Conservation (phyloP, 805 yeast genomes). For the Candida chilensis region DNA sequence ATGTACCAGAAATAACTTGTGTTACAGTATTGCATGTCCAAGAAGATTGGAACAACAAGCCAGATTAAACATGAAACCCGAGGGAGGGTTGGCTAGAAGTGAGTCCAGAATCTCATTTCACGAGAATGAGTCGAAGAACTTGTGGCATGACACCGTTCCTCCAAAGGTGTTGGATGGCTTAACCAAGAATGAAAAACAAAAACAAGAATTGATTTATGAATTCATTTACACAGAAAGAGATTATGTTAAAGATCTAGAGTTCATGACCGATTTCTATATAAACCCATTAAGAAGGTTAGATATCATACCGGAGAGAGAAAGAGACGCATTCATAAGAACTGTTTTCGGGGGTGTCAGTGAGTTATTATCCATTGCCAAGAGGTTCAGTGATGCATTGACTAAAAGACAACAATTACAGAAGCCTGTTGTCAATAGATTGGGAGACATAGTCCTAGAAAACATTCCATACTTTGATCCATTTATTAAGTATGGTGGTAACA, state of each 20-base stretch:
- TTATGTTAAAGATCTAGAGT: conserved; percentile 90
- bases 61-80: conserved; percentile 77
- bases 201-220: conserved; percentile 94
- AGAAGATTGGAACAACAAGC: conserved; percentile 94
- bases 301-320: conserved; percentile 78
- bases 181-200: conserved; percentile 77
- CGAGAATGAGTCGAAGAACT: conserved; percentile 72
- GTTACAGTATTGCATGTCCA: conserved; percentile 96
- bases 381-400: conserved; percentile 82
- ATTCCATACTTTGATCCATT: conserved; percentile 89
- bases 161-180: conserved; percentile 66
- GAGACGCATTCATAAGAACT: conserved; percentile 85
- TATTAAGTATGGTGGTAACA: conserved; percentile 87
- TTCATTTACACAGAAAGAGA: conserved; percentile 90
- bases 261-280: conserved; percentile 88
- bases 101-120: conserved; percentile 60
- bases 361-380: conserved; percentile 72
- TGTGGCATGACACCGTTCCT: conserved; percentile 93
- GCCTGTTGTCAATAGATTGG: conserved; percentile 78
- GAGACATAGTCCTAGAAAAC: conserved; percentile 78
- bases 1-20: conserved; percentile 77
- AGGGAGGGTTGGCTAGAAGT: conserved; percentile 75
- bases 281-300: conserved; percentile 81
- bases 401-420: conserved; percentile 74
- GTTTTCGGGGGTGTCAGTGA: conserved; percentile 89